A percentile compares a stretch with the other conserved stretches of the same genome.
These are phyloP conservation scores for Penstemon newberryi DNA, from an alignment of 257 asterid species.

Conservation along the genomic window DNA sequence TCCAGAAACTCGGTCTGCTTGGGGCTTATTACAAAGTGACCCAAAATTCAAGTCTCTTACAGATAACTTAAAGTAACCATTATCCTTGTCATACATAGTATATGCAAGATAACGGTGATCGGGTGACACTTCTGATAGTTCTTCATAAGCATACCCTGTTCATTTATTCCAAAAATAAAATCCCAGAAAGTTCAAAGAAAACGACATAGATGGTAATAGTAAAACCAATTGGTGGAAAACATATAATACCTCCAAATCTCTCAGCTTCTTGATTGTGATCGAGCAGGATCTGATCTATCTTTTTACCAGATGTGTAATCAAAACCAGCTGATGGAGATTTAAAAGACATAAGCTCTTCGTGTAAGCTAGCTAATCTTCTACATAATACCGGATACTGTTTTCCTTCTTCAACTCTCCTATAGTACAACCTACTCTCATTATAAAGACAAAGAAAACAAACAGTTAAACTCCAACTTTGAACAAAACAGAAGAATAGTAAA, in stretches of 20 bases:
- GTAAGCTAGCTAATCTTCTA: constrained; percentile 75
- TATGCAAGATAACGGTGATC: constrained; percentile 93
- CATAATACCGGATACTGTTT: constrained; percentile 84
- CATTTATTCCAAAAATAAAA: constrained; percentile 8
- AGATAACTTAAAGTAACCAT: constrained; percentile 64
- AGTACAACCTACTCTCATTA: constrained; percentile 70
- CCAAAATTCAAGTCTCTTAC: constrained; percentile 88
- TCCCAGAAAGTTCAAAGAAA: constrained; percentile 10
- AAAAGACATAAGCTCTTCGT: constrained; percentile 79
- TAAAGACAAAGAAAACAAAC: constrained; percentile 17
- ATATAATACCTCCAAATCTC: constrained; percentile 67
- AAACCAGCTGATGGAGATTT: constrained; percentile 93
- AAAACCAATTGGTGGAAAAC: background rate
- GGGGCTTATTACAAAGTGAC: constrained; percentile 71
- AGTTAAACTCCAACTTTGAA: constrained; percentile 23
- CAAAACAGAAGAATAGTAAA: constrained; percentile 14
- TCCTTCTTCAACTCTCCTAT: constrained; percentile 91
- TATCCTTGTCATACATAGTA: constrained; percentile 93
- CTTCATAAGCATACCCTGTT: constrained; percentile 87
- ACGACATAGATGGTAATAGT: constrained; percentile 12
- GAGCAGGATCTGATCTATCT: constrained; percentile 86
- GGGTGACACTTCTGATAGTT: constrained; percentile 89
- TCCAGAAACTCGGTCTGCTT: constrained; percentile 75
- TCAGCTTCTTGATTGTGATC: constrained; percentile 97
- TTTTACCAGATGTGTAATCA: constrained; percentile 85